Evolutionary conservation across 2,329 filamentous ascomycete species (phyloP), one percentile per base, ranked within the genome.

Genomic region (Atkinsonella texensis): DNA sequence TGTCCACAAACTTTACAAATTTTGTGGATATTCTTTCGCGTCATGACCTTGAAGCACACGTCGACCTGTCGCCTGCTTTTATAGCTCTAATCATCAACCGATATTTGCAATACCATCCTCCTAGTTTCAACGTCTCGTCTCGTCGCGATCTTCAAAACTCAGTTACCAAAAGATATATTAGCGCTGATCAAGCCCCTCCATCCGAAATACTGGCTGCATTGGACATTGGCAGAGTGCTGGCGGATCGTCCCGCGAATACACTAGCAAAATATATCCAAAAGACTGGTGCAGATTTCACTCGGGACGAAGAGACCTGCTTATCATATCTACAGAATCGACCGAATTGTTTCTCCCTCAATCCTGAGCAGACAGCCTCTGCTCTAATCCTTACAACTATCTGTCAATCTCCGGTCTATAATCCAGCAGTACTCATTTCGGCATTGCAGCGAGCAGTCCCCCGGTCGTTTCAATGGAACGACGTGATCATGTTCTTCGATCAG

Each of bases 61-160:
- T 83, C 57, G 83, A 87, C 54, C 68, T 90, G 50, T 75, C 74
- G 11, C 74, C 84, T 32, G 70, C 79, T 42, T 89, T 93, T 63
- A 76, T 96, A 54, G 86, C 87, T 47, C 73, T 84, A 53, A 84
- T 95, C 53, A 75, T 96, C 66, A 88, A 95, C 66, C 86, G 88
- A 59, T 86, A 94, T 60, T 83, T 95, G 51, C 84, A 93, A 67
- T 84, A 90, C 59, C 89, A 90, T 49, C 89, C 89, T 32, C 87
- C 86, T 28, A 89, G 85, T 65, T 94, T 94, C 72, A 87, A 86
- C 61, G 81, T 89, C 51, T 77, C 83, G 50, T 83, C 80, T 52
- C 82, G 86, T 62, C 75, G 83, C 56, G 85, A 89, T 62, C 76
- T 87, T 13, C 75, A 77, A 52, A 76, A 80, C 62, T 85, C 83